These are phyloP conservation scores for Rhododendron williamsianum DNA, from an alignment of 148 eudicot genomes.

Conservation along the genomic window DNA sequence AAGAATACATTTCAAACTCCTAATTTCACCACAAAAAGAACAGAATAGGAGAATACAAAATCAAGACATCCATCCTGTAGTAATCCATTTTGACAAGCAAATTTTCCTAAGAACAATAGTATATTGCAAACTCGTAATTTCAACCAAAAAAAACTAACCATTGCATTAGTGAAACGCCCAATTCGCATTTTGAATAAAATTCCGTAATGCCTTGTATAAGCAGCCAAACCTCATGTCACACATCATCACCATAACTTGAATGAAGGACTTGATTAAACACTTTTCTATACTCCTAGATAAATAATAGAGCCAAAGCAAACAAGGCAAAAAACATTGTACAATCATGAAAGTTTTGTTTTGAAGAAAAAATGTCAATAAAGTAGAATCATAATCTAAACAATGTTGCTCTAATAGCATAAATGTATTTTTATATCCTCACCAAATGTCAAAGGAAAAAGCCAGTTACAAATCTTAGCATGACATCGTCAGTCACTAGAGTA, in stretches of 20 bases:
- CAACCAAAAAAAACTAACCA: neutral
- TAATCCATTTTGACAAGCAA: neutral
- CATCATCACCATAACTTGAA: neutral
- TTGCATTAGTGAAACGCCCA: neutral
- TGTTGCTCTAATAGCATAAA: too few relatives aligned
- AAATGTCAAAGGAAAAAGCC: too few relatives aligned
- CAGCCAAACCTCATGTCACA: neutral
- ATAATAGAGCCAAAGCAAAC: neutral
- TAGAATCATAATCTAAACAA: too few relatives aligned
- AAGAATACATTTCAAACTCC: neutral
- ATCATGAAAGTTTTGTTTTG: too few relatives aligned
- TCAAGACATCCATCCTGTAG: neutral
- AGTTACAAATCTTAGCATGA: too few relatives aligned
- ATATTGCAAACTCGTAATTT: neutral
- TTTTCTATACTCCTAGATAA: neutral
- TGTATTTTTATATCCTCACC: too few relatives aligned
- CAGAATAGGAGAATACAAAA: neutral
- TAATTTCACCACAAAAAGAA: neutral
- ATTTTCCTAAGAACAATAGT: neutral
- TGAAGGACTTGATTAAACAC: too few relatives aligned
- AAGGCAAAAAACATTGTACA: too few relatives aligned
- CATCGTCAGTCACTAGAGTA: too few relatives aligned
- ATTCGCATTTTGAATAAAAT: neutral
- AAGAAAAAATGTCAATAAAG: too few relatives aligned
- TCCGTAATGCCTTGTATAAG: neutral